Conservation (phyloP, 108 stramenopile genomes). For the Craspedostauros australis region DNA sequence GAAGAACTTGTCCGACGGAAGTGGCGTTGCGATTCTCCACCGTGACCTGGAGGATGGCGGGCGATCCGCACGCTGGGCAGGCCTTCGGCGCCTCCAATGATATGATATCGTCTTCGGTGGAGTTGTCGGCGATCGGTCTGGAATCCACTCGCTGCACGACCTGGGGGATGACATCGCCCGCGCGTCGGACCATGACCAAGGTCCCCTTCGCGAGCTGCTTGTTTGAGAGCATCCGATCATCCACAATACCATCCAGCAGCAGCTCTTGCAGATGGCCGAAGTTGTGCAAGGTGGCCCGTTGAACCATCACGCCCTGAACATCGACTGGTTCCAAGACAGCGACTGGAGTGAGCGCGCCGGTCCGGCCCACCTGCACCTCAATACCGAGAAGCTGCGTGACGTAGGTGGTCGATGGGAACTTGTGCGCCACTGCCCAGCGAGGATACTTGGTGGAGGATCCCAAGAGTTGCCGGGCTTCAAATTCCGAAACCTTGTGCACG, state of each 20-base stretch:
- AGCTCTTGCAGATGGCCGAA: slow-evolving; percentile 68
- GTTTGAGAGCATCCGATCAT: neutral
- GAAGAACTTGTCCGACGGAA: slow-evolving; percentile 54
- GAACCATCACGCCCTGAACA: slow-evolving; percentile 79
- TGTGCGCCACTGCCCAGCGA: slow-evolving; percentile 91
- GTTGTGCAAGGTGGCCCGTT: slow-evolving; percentile 89
- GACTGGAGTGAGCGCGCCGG: slow-evolving; percentile 90
- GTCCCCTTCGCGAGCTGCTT: slow-evolving; percentile 18
- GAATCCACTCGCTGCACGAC: slow-evolving; percentile 46
- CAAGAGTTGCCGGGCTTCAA: slow-evolving; percentile 31
- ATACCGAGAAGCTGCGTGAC: slow-evolving; percentile 65
- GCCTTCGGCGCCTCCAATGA: slow-evolving; percentile 44
- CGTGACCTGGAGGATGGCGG: slow-evolving; percentile 29
- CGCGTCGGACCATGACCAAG: slow-evolving; percentile 66
- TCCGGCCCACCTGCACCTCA: slow-evolving; percentile 82
- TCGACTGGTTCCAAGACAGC: slow-evolving; percentile 83
- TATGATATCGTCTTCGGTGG: slow-evolving; percentile 21
- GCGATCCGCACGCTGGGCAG: slow-evolving; percentile 78
- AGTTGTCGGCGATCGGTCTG: neutral
- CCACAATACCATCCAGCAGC: slow-evolving; percentile 16
- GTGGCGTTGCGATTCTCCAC: neutral
- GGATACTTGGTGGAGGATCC: slow-evolving; percentile 77
- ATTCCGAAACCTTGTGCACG: slow-evolving; percentile 83
- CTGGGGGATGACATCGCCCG: slow-evolving; percentile 91
- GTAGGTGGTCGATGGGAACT: slow-evolving; percentile 67